phyloP scores from a whole-genome alignment of 139 green algal species.

The Volvox africanus region DNA sequence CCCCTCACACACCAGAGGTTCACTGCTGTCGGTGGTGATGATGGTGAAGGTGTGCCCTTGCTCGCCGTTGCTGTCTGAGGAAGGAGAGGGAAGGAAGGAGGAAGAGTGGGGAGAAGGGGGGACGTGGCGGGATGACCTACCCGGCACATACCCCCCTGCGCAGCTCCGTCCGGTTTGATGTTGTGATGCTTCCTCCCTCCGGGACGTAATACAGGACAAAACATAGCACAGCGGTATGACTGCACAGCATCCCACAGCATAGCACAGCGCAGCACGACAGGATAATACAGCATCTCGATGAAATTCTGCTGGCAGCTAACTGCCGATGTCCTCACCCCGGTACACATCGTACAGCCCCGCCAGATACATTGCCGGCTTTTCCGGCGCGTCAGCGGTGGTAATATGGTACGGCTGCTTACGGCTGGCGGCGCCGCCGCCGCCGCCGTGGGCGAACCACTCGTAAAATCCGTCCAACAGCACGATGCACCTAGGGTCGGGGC shows the following conservation, averaged over 20 bases:
- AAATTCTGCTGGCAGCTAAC: background rate
- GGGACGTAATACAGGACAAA: no score
- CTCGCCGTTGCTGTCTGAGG: background rate
- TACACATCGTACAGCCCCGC: conserved; percentile 78
- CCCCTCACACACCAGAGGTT: conserved; percentile 28
- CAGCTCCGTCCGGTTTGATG: no score
- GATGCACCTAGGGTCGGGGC: conserved; percentile 66
- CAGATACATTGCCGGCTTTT: conserved; percentile 59
- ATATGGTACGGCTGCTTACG: conserved; percentile 87
- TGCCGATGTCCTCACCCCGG: background rate
- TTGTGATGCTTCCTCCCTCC: no score
- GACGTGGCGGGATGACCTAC: no score
- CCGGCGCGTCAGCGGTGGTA: background rate
- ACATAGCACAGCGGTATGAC: no score
- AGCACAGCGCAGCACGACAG: no score
- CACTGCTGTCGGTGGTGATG: conserved; percentile 76
- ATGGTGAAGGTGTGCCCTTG: conserved; percentile 70
- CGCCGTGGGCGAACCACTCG: conserved; percentile 82
- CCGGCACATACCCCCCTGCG: no score
- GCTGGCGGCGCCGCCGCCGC: conserved; percentile 6
- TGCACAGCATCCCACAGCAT: no score
- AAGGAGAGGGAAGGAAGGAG: background rate
- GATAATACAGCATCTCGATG: background rate
- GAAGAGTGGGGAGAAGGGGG: no score
- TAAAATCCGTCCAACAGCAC: conserved; percentile 87